A percentile compares a stretch with the other conserved stretches of the same genome.
These are phyloP conservation scores for Filosporella fistucella DNA, from an alignment of 495 filamentous ascomycete genomes.

Conservation along the genomic window DNA sequence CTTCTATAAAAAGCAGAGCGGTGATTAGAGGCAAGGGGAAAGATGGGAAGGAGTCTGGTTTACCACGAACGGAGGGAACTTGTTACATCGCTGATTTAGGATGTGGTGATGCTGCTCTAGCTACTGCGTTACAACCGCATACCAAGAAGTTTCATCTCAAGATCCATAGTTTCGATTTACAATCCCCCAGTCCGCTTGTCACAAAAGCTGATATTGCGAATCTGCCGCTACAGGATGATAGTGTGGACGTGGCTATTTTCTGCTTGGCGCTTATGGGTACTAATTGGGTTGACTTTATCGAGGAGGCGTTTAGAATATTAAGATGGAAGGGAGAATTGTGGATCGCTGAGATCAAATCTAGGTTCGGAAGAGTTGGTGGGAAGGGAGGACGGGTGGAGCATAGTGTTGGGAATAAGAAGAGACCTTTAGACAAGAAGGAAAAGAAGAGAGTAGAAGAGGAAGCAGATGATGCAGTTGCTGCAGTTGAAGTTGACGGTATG, in stretches of 20 bases:
- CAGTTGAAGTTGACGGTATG: conserved; percentile 46
- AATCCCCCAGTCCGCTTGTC: conserved; percentile 58
- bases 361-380: conserved; percentile 63
- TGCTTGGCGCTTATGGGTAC: conserved; percentile 98
- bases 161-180: conserved; percentile 59
- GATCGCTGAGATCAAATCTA: conserved; percentile 93
- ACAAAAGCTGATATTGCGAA: conserved; percentile 84
- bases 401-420: conserved; percentile 50
- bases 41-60: conserved; percentile 1
- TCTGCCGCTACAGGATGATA: conserved; percentile 65
- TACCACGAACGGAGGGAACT: conserved; percentile 47
- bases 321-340: conserved; percentile 92
- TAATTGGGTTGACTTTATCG: conserved; percentile 93
- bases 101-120: conserved; percentile 76
- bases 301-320: conserved; percentile 88
- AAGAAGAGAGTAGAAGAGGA: conserved; percentile 45
- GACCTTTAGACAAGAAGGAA: conserved; percentile 47
- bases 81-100: conserved; percentile 83
- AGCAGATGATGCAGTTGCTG: conserved; percentile 41
- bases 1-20: conserved; percentile 39
- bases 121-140: conserved; percentile 43
- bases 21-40: conserved; percentile 15
- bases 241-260: conserved; percentile 83
- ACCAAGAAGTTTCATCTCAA: conserved; percentile 60
- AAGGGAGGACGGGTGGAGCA: conserved; percentile 45